These are phyloP conservation scores for Borovskyia barvae DNA, from an alignment of 208 protist species.

Conservation along the genomic window DNA sequence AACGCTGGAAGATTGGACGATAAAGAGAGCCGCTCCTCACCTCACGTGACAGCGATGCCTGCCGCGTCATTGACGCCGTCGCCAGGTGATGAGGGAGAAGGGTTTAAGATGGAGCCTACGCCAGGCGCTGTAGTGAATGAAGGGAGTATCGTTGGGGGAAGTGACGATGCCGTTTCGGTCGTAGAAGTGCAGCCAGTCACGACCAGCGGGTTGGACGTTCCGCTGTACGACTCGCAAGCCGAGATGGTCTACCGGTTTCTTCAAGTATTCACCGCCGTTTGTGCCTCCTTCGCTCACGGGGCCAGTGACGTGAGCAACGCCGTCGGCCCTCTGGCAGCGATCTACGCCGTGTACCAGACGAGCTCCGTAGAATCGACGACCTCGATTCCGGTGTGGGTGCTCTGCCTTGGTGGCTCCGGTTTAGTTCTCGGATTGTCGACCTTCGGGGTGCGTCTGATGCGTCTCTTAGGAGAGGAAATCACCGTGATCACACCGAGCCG, in stretches of 20 bases:
- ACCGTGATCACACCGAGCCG: slow-evolving; percentile 77
- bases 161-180: slow-evolving; percentile 5
- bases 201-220: slow-evolving; percentile 42
- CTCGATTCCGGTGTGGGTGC: slow-evolving; percentile 67
- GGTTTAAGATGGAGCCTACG: slow-evolving; percentile 14
- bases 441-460: slow-evolving; percentile 71
- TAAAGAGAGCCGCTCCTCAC: not conserved
- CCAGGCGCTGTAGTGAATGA: slow-evolving; percentile 30
- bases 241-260: slow-evolving; percentile 83
- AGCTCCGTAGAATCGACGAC: slow-evolving; percentile 26
- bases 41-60: not conserved
- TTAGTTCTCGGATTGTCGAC: slow-evolving; percentile 71
- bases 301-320: slow-evolving; percentile 86
- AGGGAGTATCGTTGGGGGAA: slow-evolving; percentile 14
- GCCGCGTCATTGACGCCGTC: not conserved
- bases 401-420: slow-evolving; percentile 63
- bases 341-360: slow-evolving; percentile 64
- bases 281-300: slow-evolving; percentile 84
- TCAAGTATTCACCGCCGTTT: slow-evolving; percentile 81
- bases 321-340: slow-evolving; percentile 73
- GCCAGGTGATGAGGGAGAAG: not conserved
- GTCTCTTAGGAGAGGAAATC: slow-evolving; percentile 69
- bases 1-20: not conserved
- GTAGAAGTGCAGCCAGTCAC: not conserved
- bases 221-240: slow-evolving; percentile 45